A percentile compares a stretch with the other conserved stretches of the same genome.
These are phyloP conservation scores for Boletus speciosus DNA, from an alignment of 768 basidiomycete species.

Conservation along the genomic window DNA sequence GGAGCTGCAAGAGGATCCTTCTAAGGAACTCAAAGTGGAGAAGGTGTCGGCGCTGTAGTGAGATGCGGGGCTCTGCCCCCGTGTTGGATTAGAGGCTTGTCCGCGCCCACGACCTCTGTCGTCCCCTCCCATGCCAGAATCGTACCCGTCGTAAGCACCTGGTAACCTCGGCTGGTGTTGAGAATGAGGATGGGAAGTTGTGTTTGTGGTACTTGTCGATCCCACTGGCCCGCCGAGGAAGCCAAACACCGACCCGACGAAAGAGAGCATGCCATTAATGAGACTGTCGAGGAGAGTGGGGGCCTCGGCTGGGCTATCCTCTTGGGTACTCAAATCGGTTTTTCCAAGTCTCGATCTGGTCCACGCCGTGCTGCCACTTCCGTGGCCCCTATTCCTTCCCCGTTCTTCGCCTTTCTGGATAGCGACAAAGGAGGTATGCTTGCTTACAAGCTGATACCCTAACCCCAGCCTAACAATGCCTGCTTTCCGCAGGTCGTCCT, in stretches of 20 bases:
- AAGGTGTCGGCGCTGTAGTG: conserved; percentile 34
- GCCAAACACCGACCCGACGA: conserved; percentile 16
- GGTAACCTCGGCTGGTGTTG: conserved; percentile 10
- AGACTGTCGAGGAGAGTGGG: conserved; percentile 19
- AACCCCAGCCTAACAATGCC: conserved; percentile 49
- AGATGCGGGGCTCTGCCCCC: conserved; percentile 15
- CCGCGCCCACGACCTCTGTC: conserved; percentile 1
- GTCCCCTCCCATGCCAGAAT: conserved; percentile 6
- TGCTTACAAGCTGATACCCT: conserved; percentile 50
- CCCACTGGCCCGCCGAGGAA: conserved; percentile 3
- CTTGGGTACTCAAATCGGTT: not conserved
- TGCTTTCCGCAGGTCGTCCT: conserved; percentile 39
- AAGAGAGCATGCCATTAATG: conserved; percentile 13
- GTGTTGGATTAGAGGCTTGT: not conserved
- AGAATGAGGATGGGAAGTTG: not conserved
- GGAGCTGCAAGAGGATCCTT: conserved; percentile 34
- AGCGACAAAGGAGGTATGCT: conserved; percentile 56
- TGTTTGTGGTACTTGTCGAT: not conserved
- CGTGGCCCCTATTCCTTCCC: conserved; percentile 3
- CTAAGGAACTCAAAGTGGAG: conserved; percentile 50
- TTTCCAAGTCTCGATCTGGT: conserved; percentile 16
- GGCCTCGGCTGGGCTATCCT: not conserved
- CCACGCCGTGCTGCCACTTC: conserved; percentile 6
- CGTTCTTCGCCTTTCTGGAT: conserved; percentile 36
- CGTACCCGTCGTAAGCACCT: conserved; percentile 19